These are phyloP conservation scores for Clitocybe nebularis DNA, from an alignment of 1,284 basidiomycete genomes.

Conservation along the genomic window DNA sequence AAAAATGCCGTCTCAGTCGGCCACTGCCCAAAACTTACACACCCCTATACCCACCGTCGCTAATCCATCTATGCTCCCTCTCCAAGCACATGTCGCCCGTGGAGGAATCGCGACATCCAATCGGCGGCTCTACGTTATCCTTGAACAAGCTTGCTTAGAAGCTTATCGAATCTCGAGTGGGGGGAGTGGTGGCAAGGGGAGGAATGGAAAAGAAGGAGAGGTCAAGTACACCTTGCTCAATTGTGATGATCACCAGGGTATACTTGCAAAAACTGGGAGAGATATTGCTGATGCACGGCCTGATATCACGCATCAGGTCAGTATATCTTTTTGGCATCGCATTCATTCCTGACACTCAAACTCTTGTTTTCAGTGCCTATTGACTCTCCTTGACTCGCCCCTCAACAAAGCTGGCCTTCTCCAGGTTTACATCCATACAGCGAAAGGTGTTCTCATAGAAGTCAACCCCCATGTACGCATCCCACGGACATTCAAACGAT, in stretches of 20 bases:
- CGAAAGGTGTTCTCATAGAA: slow-evolving; percentile 95
- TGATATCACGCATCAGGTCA: slow-evolving; percentile 97
- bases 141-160: slow-evolving; percentile 94
- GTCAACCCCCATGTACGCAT: slow-evolving; percentile 98
- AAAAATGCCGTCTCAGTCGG: slow-evolving; percentile 28
- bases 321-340: slow-evolving; percentile 19
- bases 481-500: slow-evolving; percentile 97
- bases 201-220: slow-evolving; percentile 56
- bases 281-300: slow-evolving; percentile 98
- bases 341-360: slow-evolving; percentile 8
- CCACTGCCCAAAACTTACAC: slow-evolving; percentile 25
- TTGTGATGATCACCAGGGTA: slow-evolving; percentile 99
- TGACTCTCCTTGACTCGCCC: slow-evolving; percentile 96
- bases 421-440: slow-evolving; percentile 98
- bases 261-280: slow-evolving; percentile 94
- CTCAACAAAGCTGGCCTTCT: slow-evolving; percentile 96
- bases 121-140: slow-evolving; percentile 82
- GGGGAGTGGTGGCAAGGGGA: slow-evolving; percentile 45
- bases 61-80: slow-evolving; percentile 78
- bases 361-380: slow-evolving; percentile 66
- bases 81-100: slow-evolving; percentile 76
- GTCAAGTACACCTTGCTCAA: slow-evolving; percentile 97
- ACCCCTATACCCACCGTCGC: slow-evolving; percentile 39
- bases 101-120: slow-evolving; percentile 55
- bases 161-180: slow-evolving; percentile 82